phyloP scores from a whole-genome alignment of 139 green algal species.

The Chlamydomonas sp. region DNA sequence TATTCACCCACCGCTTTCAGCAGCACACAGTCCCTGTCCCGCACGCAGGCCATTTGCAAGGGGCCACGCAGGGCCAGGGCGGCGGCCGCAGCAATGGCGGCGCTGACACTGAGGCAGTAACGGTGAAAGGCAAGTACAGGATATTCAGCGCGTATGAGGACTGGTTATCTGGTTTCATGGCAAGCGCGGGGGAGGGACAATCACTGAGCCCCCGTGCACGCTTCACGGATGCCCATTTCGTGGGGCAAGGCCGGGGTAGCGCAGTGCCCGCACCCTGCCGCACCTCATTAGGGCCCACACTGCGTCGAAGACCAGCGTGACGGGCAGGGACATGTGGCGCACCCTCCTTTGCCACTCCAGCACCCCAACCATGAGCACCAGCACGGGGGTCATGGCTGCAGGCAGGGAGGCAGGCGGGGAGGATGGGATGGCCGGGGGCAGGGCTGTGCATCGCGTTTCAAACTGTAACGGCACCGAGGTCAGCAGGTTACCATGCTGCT shows the following conservation, averaged over 20 bases:
- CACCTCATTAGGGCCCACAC: slow-evolving; percentile 21
- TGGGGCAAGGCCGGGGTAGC: no score
- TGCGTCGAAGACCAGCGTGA: slow-evolving; percentile 15
- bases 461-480: no score
- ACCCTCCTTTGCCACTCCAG: not conserved
- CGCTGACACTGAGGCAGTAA: not conserved
- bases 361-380: not conserved
- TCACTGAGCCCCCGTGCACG: no score
- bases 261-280: not conserved
- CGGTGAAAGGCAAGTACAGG: no score
- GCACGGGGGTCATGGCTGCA: slow-evolving; percentile 8
- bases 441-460: no score
- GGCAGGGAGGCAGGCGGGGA: not conserved
- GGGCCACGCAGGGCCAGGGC: not conserved
- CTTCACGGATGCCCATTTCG: no score
- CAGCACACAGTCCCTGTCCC: slow-evolving; percentile 1
- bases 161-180: no score
- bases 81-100: not conserved
- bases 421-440: not conserved
- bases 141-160: not conserved
- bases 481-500: no score
- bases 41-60: slow-evolving; percentile 1
- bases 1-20: slow-evolving; percentile 18
- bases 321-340: slow-evolving; percentile 6
- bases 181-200: no score